Conservation (phyloP, 2,329 filamentous ascomycete species). For the Coniochaeta hoffmannii region DNA sequence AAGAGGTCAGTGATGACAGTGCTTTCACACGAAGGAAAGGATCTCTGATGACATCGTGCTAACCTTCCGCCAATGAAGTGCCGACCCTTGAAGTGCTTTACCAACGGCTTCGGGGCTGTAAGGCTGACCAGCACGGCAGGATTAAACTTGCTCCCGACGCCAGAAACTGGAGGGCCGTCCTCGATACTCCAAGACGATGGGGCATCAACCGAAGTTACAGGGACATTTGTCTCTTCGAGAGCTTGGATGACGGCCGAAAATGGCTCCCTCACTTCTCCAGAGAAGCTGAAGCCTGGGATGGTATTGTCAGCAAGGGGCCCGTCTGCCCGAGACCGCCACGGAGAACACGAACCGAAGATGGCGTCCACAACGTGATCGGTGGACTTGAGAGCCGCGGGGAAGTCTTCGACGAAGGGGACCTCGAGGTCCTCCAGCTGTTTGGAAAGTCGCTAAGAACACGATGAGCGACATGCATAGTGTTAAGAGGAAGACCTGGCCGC, state of each 20-base stretch:
- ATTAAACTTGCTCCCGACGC: conserved; percentile 72
- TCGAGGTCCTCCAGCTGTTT: conserved; percentile 79
- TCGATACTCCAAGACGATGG: conserved; percentile 95
- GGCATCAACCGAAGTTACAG: conserved; percentile 84
- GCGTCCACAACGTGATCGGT: conserved; percentile 84
- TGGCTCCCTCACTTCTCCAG: conserved; percentile 84
- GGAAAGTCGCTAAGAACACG: conserved; percentile 56
- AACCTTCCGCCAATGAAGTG: conserved; percentile 88
- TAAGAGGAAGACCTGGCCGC: conserved; percentile 1
- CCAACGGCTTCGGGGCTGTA: conserved; percentile 87
- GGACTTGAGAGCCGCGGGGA: conserved; percentile 54
- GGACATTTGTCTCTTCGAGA: conserved; percentile 63
- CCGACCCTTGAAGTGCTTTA: conserved; percentile 73
- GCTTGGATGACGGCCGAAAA: conserved; percentile 76
- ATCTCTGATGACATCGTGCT: conserved; percentile 18
- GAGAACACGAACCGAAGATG: conserved; percentile 65
- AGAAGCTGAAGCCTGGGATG: conserved; percentile 74
- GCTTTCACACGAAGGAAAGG: conserved; percentile 9
- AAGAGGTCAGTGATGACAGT: conserved; percentile 12
- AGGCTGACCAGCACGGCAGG: conserved; percentile 77
- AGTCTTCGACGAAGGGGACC: conserved; percentile 79
- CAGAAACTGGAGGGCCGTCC: conserved; percentile 68
- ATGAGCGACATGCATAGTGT: conserved; percentile 19
- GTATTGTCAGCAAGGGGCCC: conserved; percentile 8
- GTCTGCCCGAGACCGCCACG: background rate